phyloP scores from a whole-genome alignment of 73 alveolate genomes.

The Tetrahymena borealis region DNA sequence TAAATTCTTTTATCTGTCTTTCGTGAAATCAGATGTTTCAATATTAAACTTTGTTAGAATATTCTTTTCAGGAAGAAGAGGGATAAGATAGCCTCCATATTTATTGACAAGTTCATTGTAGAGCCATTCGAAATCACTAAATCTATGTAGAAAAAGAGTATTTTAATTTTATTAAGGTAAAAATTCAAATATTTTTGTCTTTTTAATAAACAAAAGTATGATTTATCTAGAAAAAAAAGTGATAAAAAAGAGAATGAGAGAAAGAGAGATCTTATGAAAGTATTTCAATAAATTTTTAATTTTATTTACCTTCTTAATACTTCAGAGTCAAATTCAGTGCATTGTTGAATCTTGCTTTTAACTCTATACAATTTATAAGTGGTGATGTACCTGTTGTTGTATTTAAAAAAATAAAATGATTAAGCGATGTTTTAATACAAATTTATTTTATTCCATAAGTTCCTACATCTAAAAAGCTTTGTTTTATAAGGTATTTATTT shows the following conservation, averaged over 20 bases:
- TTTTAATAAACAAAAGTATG: too few relatives aligned
- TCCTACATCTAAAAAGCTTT: too few relatives aligned
- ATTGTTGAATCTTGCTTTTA: slow-evolving; percentile 7
- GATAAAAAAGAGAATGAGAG: too few relatives aligned
- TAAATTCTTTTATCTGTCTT: slow-evolving; percentile 30
- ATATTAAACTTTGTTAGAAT: slow-evolving; percentile 22
- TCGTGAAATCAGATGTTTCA: slow-evolving; percentile 27
- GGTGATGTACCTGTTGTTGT: slow-evolving; percentile 33
- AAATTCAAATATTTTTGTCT: too few relatives aligned
- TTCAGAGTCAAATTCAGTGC: slow-evolving; percentile 35
- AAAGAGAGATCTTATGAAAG: too few relatives aligned
- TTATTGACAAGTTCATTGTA: slow-evolving; percentile 27
- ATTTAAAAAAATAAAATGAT: background rate
- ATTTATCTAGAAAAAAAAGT: too few relatives aligned
- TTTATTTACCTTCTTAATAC: slow-evolving; percentile 10
- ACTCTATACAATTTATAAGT: slow-evolving; percentile 31
- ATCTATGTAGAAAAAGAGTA: background rate
- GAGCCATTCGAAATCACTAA: slow-evolving; percentile 48
- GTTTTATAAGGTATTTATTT: too few relatives aligned
- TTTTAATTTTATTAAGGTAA: too few relatives aligned
- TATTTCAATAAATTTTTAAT: background rate
- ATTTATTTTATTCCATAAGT: too few relatives aligned
- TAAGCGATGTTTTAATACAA: background rate
- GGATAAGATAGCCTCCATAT: slow-evolving; percentile 42
- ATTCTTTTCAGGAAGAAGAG: slow-evolving; percentile 38